Conservation (phyloP, 495 filamentous ascomycete genomes). For the Penicillium bovifimosum region DNA sequence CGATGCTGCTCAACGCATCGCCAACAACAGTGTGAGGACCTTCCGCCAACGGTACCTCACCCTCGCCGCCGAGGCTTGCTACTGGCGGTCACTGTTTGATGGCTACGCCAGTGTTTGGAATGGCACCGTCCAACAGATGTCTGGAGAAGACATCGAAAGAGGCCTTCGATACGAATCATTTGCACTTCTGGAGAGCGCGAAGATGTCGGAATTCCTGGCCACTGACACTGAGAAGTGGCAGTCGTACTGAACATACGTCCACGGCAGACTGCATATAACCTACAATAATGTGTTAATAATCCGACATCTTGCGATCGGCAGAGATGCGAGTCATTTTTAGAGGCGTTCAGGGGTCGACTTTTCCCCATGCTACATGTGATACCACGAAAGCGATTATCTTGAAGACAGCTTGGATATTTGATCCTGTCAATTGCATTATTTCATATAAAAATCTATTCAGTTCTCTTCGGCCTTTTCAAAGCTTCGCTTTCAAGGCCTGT, state of each 20-base stretch:
- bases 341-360: background rate
- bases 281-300: constrained; percentile 5
- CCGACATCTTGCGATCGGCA: background rate
- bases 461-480: too few relatives aligned
- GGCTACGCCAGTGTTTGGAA: constrained; percentile 44
- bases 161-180: constrained; percentile 41
- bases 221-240: constrained; percentile 1
- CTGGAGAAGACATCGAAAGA: constrained; percentile 16
- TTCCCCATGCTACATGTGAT: background rate
- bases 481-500: too few relatives aligned
- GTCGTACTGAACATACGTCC: background rate
- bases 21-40: constrained; percentile 47
- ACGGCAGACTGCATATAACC: constrained; percentile 1
- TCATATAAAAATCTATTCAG: too few relatives aligned
- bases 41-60: constrained; percentile 57
- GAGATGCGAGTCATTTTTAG: background rate
- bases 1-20: constrained; percentile 45
- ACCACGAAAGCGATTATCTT: background rate
- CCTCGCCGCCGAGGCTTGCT: constrained; percentile 53
- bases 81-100: constrained; percentile 50
- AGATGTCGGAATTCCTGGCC: constrained; percentile 31
- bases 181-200: constrained; percentile 28
- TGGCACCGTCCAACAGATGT: constrained; percentile 23
- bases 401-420: background rate
- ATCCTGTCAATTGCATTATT: background rate